Evolutionary conservation across 164 flowering plant genomes (phyloP), one percentile per base, ranked within the genome.

Genomic region (Platanus orientalis): DNA sequence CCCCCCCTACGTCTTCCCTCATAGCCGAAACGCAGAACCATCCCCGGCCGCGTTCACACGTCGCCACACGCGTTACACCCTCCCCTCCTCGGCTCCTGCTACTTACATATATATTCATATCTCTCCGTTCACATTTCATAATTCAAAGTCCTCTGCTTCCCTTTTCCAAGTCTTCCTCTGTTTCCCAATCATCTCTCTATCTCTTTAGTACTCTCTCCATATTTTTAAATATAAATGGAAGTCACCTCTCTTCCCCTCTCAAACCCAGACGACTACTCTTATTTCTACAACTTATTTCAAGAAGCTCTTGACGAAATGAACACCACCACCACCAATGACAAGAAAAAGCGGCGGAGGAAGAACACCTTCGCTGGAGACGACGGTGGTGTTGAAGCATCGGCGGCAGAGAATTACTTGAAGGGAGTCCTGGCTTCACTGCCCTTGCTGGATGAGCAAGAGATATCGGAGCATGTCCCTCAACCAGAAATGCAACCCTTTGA

Each of bases 381-480:
- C 52, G 69, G 32, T 7, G 79, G 65, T 3, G 50, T 14, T 2
- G 63, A 54, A 1, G 26, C 19, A 13, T 61, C 28, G 12, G 34
- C 57, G 52, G 54, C 68, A 54, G 69, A 55, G 30, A 58, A 58
- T 9, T 76, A 53, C 7, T 56, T 73, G 7, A 76, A 77, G 32
- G 83, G 80, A 51, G 69, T 85, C 16, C 65, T 87, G 6, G 57
- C 86, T 0, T 76, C 89, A 0, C 23, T 83, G 17, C 13, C 84
- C 9, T 27, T 85, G 60, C 44, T 80, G 42, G 89, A 83, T 4
- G 83, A 83, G 49, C 78, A 83, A 44, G 87, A 84, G 55, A 76
- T 72, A 45, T 34, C 40, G 2, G 83, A 85, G 0, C 29, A 71
- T 12, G 60, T 62, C 1, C n/a, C 66, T 0, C 25, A 67, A 10